Percentiles rank a stretch among this genome's conserved stretches.
Evolutionary conservation across 2,329 filamentous ascomycete species (phyloP).

Genomic region (Dryadomyces quercus-mongolicae): DNA sequence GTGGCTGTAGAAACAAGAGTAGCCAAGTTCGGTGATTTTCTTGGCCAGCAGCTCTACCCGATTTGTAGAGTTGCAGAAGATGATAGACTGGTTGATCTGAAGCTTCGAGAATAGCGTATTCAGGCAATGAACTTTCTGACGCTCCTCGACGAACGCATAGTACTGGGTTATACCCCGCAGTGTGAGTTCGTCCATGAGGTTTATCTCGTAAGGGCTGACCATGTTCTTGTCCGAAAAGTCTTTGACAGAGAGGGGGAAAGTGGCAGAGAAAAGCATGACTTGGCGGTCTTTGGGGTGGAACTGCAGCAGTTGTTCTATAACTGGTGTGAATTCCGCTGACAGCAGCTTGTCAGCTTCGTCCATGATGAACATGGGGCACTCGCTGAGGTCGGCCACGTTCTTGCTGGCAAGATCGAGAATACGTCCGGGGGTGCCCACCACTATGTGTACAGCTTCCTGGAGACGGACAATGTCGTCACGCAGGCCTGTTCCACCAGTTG

Average conservation of each 20-base stretch:
- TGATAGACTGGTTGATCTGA: slow-evolving; percentile 99
- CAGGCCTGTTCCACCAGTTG: slow-evolving; percentile 86
- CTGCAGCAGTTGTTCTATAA: slow-evolving; percentile 88
- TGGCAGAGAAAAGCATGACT: slow-evolving; percentile 98
- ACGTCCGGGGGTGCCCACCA: slow-evolving; percentile 92
- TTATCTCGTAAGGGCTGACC: slow-evolving; percentile 93
- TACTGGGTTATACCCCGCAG: slow-evolving; percentile 97
- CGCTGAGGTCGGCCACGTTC: slow-evolving; percentile 87
- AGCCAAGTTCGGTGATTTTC: slow-evolving; percentile 98
- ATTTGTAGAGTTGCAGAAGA: slow-evolving; percentile 99
- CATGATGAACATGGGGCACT: slow-evolving; percentile 98
- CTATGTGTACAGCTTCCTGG: slow-evolving; percentile 89
- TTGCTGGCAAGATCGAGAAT: slow-evolving; percentile 95
- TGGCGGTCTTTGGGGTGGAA: slow-evolving; percentile 97
- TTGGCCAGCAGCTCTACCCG: slow-evolving; percentile 94
- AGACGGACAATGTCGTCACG: slow-evolving; percentile 95
- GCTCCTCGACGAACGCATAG: slow-evolving; percentile 98
- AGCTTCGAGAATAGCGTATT: slow-evolving; percentile 98
- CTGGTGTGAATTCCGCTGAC: slow-evolving; percentile 91
- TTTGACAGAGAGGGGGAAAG: slow-evolving; percentile 94
- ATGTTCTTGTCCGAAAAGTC: slow-evolving; percentile 98
- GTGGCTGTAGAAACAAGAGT: slow-evolving; percentile 99
- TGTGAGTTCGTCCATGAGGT: slow-evolving; percentile 98
- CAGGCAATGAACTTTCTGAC: slow-evolving; percentile 96
- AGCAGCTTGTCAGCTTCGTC: slow-evolving; percentile 97